phyloP scores from a whole-genome alignment of 805 yeast genomes.

The Alloascoidea hylecoeti region DNA sequence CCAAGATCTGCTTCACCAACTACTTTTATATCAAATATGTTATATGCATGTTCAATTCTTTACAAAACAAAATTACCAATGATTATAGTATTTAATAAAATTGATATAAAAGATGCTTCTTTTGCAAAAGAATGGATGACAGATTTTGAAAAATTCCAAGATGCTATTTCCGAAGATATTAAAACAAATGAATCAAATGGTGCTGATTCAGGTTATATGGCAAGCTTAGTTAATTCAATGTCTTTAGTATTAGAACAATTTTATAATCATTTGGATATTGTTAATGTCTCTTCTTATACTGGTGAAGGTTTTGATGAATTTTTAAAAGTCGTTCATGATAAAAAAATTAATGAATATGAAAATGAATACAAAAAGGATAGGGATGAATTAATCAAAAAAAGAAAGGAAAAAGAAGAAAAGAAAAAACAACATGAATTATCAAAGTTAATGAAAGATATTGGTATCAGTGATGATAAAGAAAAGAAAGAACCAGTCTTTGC shows the following conservation, averaged over 20 bases:
- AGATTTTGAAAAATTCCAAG: slow-evolving; percentile 86
- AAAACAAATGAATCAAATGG: slow-evolving; percentile 43
- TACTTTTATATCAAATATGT: slow-evolving; percentile 96
- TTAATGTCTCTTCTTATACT: slow-evolving; percentile 83
- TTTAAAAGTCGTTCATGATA: slow-evolving; percentile 67
- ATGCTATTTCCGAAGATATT: slow-evolving; percentile 52
- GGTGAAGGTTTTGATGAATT: slow-evolving; percentile 94
- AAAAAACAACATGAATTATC: slow-evolving; percentile 59
- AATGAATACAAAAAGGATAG: slow-evolving; percentile 76
- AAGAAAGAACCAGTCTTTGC: slow-evolving; percentile 26
- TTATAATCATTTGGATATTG: slow-evolving; percentile 84
- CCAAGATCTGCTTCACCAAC: slow-evolving; percentile 92
- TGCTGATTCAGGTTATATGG: slow-evolving; percentile 79
- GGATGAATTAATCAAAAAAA: slow-evolving; percentile 63
- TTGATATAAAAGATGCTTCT: slow-evolving; percentile 72
- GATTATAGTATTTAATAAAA: slow-evolving; percentile 92
- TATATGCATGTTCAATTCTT: slow-evolving; percentile 92
- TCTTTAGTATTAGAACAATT: slow-evolving; percentile 93
- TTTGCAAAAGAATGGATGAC: slow-evolving; percentile 97
- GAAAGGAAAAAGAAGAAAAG: slow-evolving; percentile 60
- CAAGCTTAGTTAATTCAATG: slow-evolving; percentile 87
- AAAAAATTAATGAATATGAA: slow-evolving; percentile 78
- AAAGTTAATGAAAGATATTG: slow-evolving; percentile 77
- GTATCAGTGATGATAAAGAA: slow-evolving; percentile 29
- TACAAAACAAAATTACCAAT: slow-evolving; percentile 94